Evolutionary conservation across 1,284 basidiomycete genomes (phyloP).

Genomic region (Neonothopanus nambi): DNA sequence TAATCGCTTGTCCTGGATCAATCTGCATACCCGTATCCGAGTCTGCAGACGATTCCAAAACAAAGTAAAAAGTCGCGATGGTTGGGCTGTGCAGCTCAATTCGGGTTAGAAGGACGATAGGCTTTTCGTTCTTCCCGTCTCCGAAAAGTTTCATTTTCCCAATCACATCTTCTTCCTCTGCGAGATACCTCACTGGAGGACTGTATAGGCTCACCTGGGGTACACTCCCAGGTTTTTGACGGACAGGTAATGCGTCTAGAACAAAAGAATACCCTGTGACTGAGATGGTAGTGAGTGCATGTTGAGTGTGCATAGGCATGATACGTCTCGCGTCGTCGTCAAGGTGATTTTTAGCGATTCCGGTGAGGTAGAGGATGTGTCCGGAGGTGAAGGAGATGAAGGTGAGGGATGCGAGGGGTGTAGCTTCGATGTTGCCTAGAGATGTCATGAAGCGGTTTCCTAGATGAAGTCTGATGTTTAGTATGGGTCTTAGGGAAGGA

Average conservation of each 20-base stretch:
- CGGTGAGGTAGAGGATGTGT: slow-evolving; percentile 62
- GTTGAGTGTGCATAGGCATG: slow-evolving; percentile 53
- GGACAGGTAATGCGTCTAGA: slow-evolving; percentile 53
- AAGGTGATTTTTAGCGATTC: slow-evolving; percentile 51
- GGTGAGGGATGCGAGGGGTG: slow-evolving; percentile 53
- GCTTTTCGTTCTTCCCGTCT: too few relatives aligned
- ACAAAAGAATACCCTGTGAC: slow-evolving; percentile 57
- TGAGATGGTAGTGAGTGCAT: slow-evolving; percentile 45
- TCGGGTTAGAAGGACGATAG: slow-evolving; percentile 34
- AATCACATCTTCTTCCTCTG: slow-evolving; percentile 49
- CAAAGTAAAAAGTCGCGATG: slow-evolving; percentile 60
- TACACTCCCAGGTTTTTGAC: slow-evolving; percentile 38
- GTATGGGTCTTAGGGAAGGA: too few relatives aligned
- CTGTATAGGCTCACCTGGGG: slow-evolving; percentile 53
- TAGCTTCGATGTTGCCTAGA: slow-evolving; percentile 62
- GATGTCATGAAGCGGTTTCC: slow-evolving; percentile 63
- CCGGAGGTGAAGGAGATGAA: slow-evolving; percentile 56
- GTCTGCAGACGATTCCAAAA: slow-evolving; percentile 20
- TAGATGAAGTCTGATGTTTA: too few relatives aligned
- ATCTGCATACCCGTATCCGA: too few relatives aligned
- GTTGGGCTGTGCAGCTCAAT: slow-evolving; percentile 46
- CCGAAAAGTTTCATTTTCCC: slow-evolving; percentile 16
- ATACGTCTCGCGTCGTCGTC: slow-evolving; percentile 46
- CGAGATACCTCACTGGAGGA: slow-evolving; percentile 55
- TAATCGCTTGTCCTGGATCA: slow-evolving; percentile 52